Evolutionary conservation across 139 green algal genomes (phyloP).

Genomic region (Micractinium conductrix): DNA sequence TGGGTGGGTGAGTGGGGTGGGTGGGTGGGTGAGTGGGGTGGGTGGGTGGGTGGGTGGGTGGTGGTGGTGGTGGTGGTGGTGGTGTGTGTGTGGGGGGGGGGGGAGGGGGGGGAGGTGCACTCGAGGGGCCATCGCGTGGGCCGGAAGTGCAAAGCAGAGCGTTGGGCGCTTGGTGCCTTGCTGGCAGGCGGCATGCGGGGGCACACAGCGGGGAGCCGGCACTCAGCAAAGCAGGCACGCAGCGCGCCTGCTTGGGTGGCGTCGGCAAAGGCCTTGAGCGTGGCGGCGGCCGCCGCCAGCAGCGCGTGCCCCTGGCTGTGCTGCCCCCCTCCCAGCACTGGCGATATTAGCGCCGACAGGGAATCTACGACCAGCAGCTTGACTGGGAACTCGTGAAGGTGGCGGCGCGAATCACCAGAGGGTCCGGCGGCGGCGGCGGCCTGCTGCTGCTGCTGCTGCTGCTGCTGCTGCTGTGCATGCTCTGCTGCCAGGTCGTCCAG

Average conservation of each 20-base stretch:
- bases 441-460: background rate
- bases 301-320: conserved; percentile 44
- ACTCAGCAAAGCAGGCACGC: background rate
- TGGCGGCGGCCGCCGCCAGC: conserved; percentile 13
- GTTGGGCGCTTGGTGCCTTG: too few relatives aligned
- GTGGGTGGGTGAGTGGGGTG: too few relatives aligned
- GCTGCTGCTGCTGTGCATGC: background rate
- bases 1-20: too few relatives aligned
- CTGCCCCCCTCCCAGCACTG: conserved; percentile 34
- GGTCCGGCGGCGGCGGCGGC: background rate
- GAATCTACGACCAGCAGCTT: conserved; percentile 41
- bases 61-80: too few relatives aligned
- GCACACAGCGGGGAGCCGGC: background rate
- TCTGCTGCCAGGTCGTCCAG: conserved; percentile 25
- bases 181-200: too few relatives aligned
- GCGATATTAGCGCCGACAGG: conserved; percentile 21
- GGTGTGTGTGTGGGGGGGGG: too few relatives aligned
- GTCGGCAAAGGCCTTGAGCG: conserved; percentile 22
- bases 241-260: background rate
- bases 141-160: background rate
- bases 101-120: background rate
- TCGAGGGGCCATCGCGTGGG: background rate
- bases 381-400: background rate
- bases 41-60: too few relatives aligned
- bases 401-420: background rate